Percentiles rank a stretch among this genome's conserved stretches.
These are phyloP conservation scores for Plasmopara halstedii DNA, from an alignment of 352 stramenopile species.

Conservation along the genomic window DNA sequence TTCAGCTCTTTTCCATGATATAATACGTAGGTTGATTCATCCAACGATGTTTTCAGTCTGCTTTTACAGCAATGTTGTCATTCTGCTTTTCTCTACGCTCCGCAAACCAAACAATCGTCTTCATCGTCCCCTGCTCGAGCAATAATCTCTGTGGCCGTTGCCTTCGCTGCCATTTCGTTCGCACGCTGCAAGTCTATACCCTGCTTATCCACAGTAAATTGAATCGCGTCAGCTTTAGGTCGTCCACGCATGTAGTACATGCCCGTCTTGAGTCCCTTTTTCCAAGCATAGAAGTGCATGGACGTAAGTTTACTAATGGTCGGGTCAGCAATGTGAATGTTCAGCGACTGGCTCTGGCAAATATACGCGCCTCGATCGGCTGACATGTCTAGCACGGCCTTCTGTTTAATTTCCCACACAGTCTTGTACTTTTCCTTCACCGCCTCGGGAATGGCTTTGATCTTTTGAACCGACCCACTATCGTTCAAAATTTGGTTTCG, in stretches of 20 bases:
- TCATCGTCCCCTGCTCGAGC: slow-evolving; percentile 48
- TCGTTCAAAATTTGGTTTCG: slow-evolving; percentile 99
- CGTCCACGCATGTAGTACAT: slow-evolving; percentile 99
- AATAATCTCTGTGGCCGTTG: slow-evolving; percentile 33
- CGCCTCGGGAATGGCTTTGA: slow-evolving; percentile 65
- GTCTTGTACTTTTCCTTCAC: slow-evolving; percentile 99
- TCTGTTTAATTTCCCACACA: slow-evolving; percentile 99
- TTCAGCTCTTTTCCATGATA: no score
- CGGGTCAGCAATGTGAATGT: slow-evolving; percentile 99
- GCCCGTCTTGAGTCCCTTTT: slow-evolving; percentile 99
- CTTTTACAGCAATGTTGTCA: no score
- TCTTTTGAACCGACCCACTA: slow-evolving; percentile 92
- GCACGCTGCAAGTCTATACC: slow-evolving; percentile 46
- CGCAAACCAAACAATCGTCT: slow-evolving; percentile 70
- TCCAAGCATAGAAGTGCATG: slow-evolving; percentile 99
- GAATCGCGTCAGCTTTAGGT: slow-evolving; percentile 98
- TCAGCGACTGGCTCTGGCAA: slow-evolving; percentile 96
- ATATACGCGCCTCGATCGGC: slow-evolving; percentile 98
- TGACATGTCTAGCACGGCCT: slow-evolving; percentile 95
- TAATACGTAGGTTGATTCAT: no score
- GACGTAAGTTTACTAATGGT: slow-evolving; percentile 97
- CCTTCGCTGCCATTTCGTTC: slow-evolving; percentile 18
- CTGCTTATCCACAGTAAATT: slow-evolving; percentile 99
- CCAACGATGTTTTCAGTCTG: no score
- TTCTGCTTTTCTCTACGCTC: slow-evolving; percentile 30